These are phyloP conservation scores for Schizonepeta tenuifolia DNA, from an alignment of 257 asterid species.

Conservation along the genomic window DNA sequence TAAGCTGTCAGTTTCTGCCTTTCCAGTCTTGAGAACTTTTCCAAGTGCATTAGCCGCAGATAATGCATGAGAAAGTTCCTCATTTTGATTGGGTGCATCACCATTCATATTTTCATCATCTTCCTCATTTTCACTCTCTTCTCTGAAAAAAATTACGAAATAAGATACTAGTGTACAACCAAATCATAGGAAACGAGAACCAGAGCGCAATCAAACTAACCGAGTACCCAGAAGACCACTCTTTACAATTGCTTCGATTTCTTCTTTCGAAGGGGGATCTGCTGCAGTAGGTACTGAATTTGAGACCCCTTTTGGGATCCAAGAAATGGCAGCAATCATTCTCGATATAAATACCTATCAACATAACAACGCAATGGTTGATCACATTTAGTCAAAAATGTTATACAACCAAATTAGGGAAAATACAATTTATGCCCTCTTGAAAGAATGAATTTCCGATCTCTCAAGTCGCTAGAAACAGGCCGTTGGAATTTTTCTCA, in stretches of 20 bases:
- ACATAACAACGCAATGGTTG: neutral
- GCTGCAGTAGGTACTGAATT: conserved; percentile 56
- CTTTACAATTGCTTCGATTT: conserved; percentile 63
- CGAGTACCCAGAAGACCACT: conserved; percentile 39
- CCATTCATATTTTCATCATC: conserved; percentile 54
- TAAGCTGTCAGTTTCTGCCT: conserved; percentile 54
- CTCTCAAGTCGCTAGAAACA: no score
- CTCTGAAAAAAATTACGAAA: conserved; percentile 40
- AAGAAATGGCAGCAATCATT: conserved; percentile 80
- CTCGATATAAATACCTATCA: conserved; percentile 29
- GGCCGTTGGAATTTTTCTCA: no score
- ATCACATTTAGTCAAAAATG: neutral
- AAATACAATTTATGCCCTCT: no score
- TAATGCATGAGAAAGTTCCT: conserved; percentile 65
- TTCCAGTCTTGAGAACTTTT: conserved; percentile 47
- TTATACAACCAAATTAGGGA: neutral
- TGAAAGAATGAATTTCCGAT: no score
- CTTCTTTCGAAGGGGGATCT: conserved; percentile 83
- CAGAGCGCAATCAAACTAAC: conserved; percentile 30
- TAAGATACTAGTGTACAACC: neutral
- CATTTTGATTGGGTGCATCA: conserved; percentile 45
- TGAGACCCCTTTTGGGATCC: conserved; percentile 81
- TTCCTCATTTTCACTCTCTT: conserved; percentile 51
- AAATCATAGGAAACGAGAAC: neutral
- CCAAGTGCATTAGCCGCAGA: conserved; percentile 81